Evolutionary conservation across 106 monocot genomes (phyloP).

Genomic region (Dioscorea alata): DNA sequence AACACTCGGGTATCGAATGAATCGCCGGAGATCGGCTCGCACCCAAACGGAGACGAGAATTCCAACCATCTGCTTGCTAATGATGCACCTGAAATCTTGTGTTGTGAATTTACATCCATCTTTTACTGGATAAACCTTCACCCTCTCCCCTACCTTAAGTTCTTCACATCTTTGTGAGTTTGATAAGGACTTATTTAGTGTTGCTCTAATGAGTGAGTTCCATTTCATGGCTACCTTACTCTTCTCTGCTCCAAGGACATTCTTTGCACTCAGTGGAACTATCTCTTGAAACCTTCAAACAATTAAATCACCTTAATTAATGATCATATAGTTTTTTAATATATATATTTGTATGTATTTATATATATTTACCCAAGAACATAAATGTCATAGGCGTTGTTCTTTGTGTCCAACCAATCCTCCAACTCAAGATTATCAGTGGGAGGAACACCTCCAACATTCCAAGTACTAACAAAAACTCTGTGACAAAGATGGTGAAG

Average conservation of each 20-base stretch:
- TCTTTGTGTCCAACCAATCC: slow-evolving; percentile 60
- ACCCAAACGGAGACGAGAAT: slow-evolving; percentile 66
- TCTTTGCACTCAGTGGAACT: slow-evolving; percentile 60
- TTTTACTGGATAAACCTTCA: slow-evolving; percentile 38
- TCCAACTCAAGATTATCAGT: slow-evolving; percentile 41
- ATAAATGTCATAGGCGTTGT: slow-evolving; percentile 58
- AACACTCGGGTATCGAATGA: slow-evolving; percentile 35
- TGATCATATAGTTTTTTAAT: neutral
- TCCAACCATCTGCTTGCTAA: slow-evolving; percentile 89
- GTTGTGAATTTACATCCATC: neutral
- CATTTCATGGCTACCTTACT: slow-evolving; percentile 28
- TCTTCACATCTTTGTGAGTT: neutral
- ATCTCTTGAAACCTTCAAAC: slow-evolving; percentile 69
- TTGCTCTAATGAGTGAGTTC: slow-evolving; percentile 43
- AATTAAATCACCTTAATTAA: neutral
- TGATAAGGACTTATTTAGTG: slow-evolving; percentile 42
- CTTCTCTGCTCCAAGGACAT: slow-evolving; percentile 46
- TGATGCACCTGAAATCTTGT: slow-evolving; percentile 33
- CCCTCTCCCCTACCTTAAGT: slow-evolving; percentile 12
- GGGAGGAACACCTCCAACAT: slow-evolving; percentile 57
- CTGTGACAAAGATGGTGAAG: slow-evolving; percentile 11
- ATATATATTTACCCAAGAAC: slow-evolving; percentile 48
- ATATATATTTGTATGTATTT: neutral
- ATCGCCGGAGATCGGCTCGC: slow-evolving; percentile 25
- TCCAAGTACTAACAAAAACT: slow-evolving; percentile 70